Evolutionary conservation across 2,329 filamentous ascomycete species (phyloP), one percentile per base, ranked within the genome.

Genomic region (Sarocladiaceae sp.): DNA sequence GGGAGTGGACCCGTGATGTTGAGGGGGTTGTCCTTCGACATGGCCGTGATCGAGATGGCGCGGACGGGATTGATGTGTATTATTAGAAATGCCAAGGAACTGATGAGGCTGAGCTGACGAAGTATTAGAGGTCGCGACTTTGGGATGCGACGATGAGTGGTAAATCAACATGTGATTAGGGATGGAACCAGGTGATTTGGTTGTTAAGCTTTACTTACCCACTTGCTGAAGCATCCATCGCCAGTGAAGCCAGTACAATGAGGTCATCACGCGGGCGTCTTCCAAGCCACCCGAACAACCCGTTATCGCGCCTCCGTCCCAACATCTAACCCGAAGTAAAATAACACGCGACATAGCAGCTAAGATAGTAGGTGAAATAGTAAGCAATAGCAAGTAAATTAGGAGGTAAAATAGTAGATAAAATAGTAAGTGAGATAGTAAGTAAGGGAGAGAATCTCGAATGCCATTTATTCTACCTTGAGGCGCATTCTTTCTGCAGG

Each of bases 1-100:
- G 66, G 63, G 20, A 71, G 60, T 39, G 67, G 63, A 6, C 67
- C 67, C 10, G 53, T 60, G 49, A 67, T 69, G 56, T 66, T 68
- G 48, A 71, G 63, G 5, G 65, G 65, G 1, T 70, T 59, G 17
- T 66, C 49, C 11, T 57, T 56, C 52, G 66, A 69, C 47, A 62
- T 64, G 51, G 64, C 56, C n/a, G n/a, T n/a, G n/a, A n/a, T n/a
- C n/a, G n/a, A n/a, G 26, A 26, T 33, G 44, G 22, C 13, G 26
- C 22, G 25, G 18, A 8, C n/a, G 18, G 35, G 15, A 17, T 17
- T 37, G 35, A 37, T 37, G 35, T 15, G 8, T 8, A 31, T 31
- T 37, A n/a, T 12, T 37, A n/a, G 11, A 37, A n/a, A 15, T 8
- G 7, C 33, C 12, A 36, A 10, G 5, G 33, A 36, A 5, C 6